These are phyloP conservation scores for Blastocystis sp. DNA, from an alignment of 352 stramenopile genomes.

Conservation along the genomic window DNA sequence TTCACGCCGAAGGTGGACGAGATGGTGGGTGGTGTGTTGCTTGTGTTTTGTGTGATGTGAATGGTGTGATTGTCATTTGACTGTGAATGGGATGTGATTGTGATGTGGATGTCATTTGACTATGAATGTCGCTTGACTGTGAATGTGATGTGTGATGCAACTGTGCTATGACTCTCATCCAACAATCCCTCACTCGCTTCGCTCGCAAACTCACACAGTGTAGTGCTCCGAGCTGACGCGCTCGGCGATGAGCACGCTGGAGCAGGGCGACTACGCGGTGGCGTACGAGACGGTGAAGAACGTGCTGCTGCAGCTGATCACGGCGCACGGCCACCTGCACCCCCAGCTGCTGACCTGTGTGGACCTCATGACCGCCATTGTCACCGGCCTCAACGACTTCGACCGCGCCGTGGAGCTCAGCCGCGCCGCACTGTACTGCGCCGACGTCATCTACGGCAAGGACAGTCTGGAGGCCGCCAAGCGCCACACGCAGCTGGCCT, in stretches of 20 bases:
- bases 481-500: slow-evolving; percentile 34
- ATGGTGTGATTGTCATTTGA: background rate
- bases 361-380: slow-evolving; percentile 30
- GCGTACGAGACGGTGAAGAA: slow-evolving; percentile 57
- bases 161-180: too few relatives aligned
- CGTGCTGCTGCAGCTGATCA: slow-evolving; percentile 36
- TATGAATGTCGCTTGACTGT: too few relatives aligned
- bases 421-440: slow-evolving; percentile 52
- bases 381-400: slow-evolving; percentile 44
- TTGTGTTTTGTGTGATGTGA: background rate
- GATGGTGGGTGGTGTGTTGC: background rate
- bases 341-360: slow-evolving; percentile 17
- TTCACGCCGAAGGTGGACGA: slow-evolving; percentile 44
- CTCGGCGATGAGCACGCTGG: background rate
- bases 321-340: slow-evolving; percentile 46
- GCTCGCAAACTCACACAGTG: background rate
- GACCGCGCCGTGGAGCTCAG: background rate
- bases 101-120: too few relatives aligned
- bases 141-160: too few relatives aligned
- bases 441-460: slow-evolving; percentile 31
- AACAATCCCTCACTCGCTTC: too few relatives aligned
- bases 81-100: too few relatives aligned
- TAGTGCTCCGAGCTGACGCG: slow-evolving; percentile 49
- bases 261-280: background rate
- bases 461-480: slow-evolving; percentile 51